Evolutionary conservation across 106 monocot species (phyloP), one percentile per base, ranked within the genome.

Genomic region (Posidonia australis): DNA sequence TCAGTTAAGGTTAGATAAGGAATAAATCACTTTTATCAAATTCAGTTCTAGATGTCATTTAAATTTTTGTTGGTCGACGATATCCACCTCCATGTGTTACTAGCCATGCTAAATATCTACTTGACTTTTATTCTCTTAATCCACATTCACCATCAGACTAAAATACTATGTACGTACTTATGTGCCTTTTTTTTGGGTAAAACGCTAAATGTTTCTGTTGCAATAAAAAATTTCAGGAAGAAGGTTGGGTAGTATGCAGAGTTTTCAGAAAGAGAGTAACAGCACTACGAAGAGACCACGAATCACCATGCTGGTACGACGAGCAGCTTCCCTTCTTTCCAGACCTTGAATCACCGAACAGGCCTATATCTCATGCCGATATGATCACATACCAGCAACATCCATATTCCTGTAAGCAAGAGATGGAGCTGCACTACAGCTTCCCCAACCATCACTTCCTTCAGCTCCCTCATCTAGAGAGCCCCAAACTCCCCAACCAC

Each of bases 201-300:
- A 49, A 49, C 13, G 3, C 13, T 12, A 19, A 49, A 49, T 7
- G 3, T 7, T 36, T 36, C 36, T 36, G 36, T 36, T 36, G 36
- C 2, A 36, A 4, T 7, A 36, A 42, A 31, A 22, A 3, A 1
- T 47, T 74, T 5, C 69, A 89, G 89, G 89, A 88, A 67, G 87
- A 88, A 49, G 89, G 89, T 13, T 89, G 89, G 89, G 89, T 89
- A 20, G 89, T 89, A 14, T 89, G 89, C 59, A 76, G 79, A 22
- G 89, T 78, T n/a, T 89, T 89, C 79, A 89, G 80, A 75, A 89
- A 89, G 63, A 64, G 77, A 56, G 66, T 70, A 25, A 36, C 85
- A 2, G 59, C 69, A 10, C n/a, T 71, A 41, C 71, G 66, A 12
- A 85, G 52, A 44, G 74, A 72, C 0, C 61, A 60, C 31, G 77